A percentile compares a stretch with the other conserved stretches of the same genome.
Evolutionary conservation across 306 rosid genomes (phyloP).

Genomic region (Ziziphus jujuba): DNA sequence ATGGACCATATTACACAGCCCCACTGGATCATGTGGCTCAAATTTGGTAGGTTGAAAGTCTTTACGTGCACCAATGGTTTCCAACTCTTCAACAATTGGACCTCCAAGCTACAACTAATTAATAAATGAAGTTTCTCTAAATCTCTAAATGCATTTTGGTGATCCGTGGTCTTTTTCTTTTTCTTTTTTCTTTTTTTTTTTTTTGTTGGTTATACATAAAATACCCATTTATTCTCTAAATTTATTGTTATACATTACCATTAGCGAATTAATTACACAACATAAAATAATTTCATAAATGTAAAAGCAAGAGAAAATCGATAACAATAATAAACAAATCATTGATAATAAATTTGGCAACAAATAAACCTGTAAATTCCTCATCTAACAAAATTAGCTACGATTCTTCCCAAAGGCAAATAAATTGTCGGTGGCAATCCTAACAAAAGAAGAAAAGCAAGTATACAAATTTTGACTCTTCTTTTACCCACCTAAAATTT

Average conservation of each 20-base stretch:
- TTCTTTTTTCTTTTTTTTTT: no score
- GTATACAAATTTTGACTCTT: slow-evolving; percentile 30
- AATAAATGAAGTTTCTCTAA: slow-evolving; percentile 20
- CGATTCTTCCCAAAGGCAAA: not conserved
- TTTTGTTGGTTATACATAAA: no score
- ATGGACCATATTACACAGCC: slow-evolving; percentile 11
- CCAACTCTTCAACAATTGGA: slow-evolving; percentile 16
- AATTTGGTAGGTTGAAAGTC: slow-evolving; percentile 32
- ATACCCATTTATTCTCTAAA: no score
- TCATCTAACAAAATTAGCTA: not conserved
- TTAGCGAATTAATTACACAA: no score
- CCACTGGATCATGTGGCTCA: slow-evolving; percentile 32
- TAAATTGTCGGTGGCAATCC: slow-evolving; percentile 31
- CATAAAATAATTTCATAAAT: no score
- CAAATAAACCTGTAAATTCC: no score
- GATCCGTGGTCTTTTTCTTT: slow-evolving; percentile 18
- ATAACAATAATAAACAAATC: no score
- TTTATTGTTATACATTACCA: no score
- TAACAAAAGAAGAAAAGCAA: slow-evolving; percentile 4
- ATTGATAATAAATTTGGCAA: no score
- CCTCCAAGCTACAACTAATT: slow-evolving; percentile 3
- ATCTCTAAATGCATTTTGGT: slow-evolving; percentile 17
- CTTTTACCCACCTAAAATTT: not conserved
- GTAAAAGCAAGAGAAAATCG: not conserved
- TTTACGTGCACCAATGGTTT: slow-evolving; percentile 21